Base-by-base conservation (phyloP, 2,329 filamentous ascomycete genomes). In the Allantophomopsis lycopodina region DNA sequence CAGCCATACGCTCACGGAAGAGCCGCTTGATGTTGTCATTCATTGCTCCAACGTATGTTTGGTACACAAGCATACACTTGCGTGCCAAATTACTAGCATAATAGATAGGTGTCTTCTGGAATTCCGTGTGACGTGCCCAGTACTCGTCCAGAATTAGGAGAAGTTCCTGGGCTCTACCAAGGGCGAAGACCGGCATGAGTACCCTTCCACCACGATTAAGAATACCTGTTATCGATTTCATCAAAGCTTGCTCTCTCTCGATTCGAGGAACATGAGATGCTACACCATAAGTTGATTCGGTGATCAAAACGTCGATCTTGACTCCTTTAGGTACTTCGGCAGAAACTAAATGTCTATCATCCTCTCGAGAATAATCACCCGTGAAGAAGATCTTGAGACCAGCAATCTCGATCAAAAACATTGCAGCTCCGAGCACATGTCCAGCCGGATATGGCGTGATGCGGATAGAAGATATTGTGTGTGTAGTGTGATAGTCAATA, bases 51-150 rank as follows among this genome's bases (percentile, higher is more conserved):
- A 96, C 86, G 53, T 96, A 98, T 2, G 91, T 98, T 58, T 96
- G 91, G 56, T 98, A 98, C 3, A 96, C 87, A 21, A 95, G 76
- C 91, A 98, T 98, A 63, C 91, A 98, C 60, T 94, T 91, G 46
- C 89, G 71, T 1, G 91, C 91, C 33, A 96, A 74, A 52, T 94
- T 94, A 52, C 85, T 91, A 40, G 93, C 93, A 59, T 96, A 98
- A 65, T 96, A 98, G 45, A 98, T 96, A 5, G 91, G 91, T 30
- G 83, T 81, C 48, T 84, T 87, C 48, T 94, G 88, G 48, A 80
- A 86, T 50, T 95, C 88, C 1, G 76, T 64, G 54, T 98, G 89
- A 41, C 87, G 84, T 46, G 74, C 75, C 91, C 91, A 98, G 62
- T 94, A 96, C 58, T 98, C 91, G 52, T 98, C 91, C 6, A 98